Base-by-base conservation (phyloP, 768 basidiomycete genomes). In the Gymnopilus dilepis region DNA sequence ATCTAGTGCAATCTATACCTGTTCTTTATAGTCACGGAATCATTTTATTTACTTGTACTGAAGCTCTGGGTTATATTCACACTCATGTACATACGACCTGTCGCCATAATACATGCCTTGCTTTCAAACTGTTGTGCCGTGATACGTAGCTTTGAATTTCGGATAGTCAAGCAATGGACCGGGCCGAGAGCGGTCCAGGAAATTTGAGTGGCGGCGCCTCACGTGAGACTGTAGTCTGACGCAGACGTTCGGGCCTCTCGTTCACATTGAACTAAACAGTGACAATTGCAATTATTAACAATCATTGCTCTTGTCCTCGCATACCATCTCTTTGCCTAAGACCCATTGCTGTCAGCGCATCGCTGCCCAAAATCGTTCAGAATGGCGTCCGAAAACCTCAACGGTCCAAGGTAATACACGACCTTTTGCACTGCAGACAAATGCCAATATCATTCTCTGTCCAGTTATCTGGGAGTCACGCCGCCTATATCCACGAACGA, bases 401-500 rank as follows among this genome's bases (percentile, higher is more conserved):
- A 64, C 45, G 66, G 55, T 30, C 6, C 41, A 56, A 56, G 70
- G 70, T 71, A 37, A 67, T 48, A 56, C 50, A n/a, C 31, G 17
- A 28, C 50, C 33, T 48, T 41, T 41, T 52, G 19, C 37, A 33
- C 31, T 50, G 61, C 38, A 60, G 45, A 58, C 61, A 53, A 34
- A 56, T 24, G 45, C 40, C 11, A 30, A 40, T 19, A 37, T 47
- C 31, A 22, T 37, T 30, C 38, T 34, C 28, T 65, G 38, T 38
- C 24, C 73, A 93, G 91, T 69, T 90, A 84, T 75, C 80, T 90
- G 52, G 92, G 92, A 61, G 92, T 95, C 26, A 95, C 92, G 13
- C 89, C 89, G 38, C 95, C 94, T 56, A 95, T 97, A 69, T 89
- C 92, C 47, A 86, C 84, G 22, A 77, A 74, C 31, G 89, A 91